A percentile compares a stretch with the other conserved stretches of the same genome.
Evolutionary conservation across 225 moss, liverwort and hornwort genomes (phyloP).

Genomic region (Sphagnum contortum): DNA sequence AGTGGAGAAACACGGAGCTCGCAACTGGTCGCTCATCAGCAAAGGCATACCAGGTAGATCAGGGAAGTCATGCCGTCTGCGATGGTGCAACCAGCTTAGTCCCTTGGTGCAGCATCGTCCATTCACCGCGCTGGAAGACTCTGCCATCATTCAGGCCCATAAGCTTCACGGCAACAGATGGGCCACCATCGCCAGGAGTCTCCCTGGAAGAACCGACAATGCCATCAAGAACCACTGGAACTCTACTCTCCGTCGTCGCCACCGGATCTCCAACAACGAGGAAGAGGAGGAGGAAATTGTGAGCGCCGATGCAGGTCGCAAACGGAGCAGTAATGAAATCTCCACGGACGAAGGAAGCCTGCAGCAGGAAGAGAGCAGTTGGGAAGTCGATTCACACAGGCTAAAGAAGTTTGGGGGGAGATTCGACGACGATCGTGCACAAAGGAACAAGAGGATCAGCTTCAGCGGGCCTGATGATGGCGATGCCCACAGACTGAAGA

Average conservation of each 20-base stretch:
- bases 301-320: constrained; percentile 43
- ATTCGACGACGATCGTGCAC: no score
- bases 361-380: constrained; percentile 40
- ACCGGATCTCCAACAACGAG: no score
- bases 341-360: constrained; percentile 35
- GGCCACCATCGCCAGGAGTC: constrained; percentile 80
- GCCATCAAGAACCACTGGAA: constrained; percentile 99
- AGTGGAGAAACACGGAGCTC: constrained; percentile 72
- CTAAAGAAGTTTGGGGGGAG: no score
- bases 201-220: constrained; percentile 91
- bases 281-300: constrained; percentile 54
- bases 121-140: constrained; percentile 73
- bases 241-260: constrained; percentile 75
- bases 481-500: no score
- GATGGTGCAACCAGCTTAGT: constrained; percentile 98
- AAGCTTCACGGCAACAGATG: constrained; percentile 89
- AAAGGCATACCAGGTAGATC: constrained; percentile 97
- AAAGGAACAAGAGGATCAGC: no score
- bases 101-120: constrained; percentile 91
- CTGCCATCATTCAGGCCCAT: constrained; percentile 79
- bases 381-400: constrained; percentile 36
- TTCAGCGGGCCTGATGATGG: no score
- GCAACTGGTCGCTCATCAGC: constrained; percentile 99
- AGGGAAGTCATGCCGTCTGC: constrained; percentile 82
- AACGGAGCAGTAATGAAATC: constrained; percentile 60